phyloP scores from a whole-genome alignment of 78 protist genomes.

The Dictyostelium firmibasis region DNA sequence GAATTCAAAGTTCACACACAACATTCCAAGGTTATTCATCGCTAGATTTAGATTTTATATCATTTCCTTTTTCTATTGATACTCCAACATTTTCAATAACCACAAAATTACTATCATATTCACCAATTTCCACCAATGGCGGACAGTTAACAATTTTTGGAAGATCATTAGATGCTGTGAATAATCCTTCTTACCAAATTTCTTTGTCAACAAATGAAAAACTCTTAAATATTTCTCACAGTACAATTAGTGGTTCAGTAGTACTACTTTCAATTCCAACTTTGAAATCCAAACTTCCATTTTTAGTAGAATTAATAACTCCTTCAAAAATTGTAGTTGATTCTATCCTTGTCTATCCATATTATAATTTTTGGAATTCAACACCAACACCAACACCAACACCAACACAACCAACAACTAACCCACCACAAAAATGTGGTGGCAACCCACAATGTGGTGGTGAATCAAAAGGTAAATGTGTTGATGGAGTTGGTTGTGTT shows the following conservation, averaged over 20 bases:
- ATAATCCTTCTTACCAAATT: background rate
- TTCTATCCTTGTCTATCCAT: background rate
- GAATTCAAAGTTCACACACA: background rate
- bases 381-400: background rate
- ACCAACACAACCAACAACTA: background rate
- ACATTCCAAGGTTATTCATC: background rate
- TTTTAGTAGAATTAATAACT: background rate
- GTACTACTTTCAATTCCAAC: background rate
- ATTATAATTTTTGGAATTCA: background rate
- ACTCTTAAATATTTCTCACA: background rate
- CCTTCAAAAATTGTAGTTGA: background rate
- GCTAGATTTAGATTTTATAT: background rate
- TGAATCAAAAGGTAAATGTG: background rate
- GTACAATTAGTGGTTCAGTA: background rate
- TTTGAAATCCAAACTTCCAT: background rate
- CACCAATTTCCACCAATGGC: background rate
- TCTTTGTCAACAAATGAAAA: background rate
- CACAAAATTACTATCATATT: background rate
- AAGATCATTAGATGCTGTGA: background rate
- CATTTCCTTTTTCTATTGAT: background rate
- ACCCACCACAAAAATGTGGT: background rate
- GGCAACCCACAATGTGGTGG: constrained; percentile 9
- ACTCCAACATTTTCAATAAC: background rate
- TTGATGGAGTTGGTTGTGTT: background rate
- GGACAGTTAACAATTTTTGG: background rate